Evolutionary conservation across 2,329 filamentous ascomycete genomes (phyloP).

Genomic region (Pseudodiploospora longispora): DNA sequence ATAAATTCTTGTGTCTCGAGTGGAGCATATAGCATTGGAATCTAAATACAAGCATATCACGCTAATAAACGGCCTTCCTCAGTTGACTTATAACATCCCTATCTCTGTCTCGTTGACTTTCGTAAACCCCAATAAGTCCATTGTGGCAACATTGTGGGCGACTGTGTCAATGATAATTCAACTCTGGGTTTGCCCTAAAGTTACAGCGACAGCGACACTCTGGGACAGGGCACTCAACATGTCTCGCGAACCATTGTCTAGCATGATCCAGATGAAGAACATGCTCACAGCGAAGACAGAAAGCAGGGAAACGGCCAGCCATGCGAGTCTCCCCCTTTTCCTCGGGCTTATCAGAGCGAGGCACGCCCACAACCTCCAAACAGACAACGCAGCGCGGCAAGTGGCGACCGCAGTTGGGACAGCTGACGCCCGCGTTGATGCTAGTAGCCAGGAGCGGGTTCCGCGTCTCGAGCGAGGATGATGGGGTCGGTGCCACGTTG

Average conservation of each 20-base stretch:
- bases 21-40: too few relatives aligned
- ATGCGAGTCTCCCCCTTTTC: constrained; percentile 39
- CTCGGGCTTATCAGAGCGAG: constrained; percentile 51
- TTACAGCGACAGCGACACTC: constrained; percentile 61
- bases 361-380: constrained; percentile 57
- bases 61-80: too few relatives aligned
- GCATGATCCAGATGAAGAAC: constrained; percentile 61
- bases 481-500: constrained; percentile 12
- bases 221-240: constrained; percentile 59
- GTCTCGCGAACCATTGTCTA: constrained; percentile 56
- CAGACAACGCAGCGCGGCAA: constrained; percentile 61
- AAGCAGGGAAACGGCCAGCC: constrained; percentile 56
- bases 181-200: constrained; percentile 50
- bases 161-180: constrained; percentile 37
- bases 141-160: too few relatives aligned
- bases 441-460: constrained; percentile 52
- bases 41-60: too few relatives aligned
- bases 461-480: constrained; percentile 27
- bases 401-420: constrained; percentile 58
- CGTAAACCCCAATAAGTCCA: too few relatives aligned
- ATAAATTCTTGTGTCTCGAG: too few relatives aligned
- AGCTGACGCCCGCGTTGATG: constrained; percentile 54
- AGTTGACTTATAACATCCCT: too few relatives aligned
- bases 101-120: too few relatives aligned
- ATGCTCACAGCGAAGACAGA: constrained; percentile 61